phyloP scores from a whole-genome alignment of 73 alveolate genomes.

The Breviolum minutum region DNA sequence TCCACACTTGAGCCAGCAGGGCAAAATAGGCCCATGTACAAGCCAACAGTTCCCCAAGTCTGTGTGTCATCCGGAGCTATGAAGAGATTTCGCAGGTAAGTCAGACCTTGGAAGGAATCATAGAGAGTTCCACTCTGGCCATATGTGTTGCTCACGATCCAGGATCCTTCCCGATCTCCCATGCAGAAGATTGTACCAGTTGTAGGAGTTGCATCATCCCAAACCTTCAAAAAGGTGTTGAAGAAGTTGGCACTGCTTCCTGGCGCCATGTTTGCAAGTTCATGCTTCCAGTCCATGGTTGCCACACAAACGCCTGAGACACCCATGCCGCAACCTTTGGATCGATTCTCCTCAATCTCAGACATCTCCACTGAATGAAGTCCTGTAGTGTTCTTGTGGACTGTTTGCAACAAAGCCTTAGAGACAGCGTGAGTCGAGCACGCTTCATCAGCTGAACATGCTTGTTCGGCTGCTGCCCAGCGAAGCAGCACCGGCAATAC shows the following conservation, averaged over 20 bases:
- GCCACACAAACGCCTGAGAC: slow-evolving; percentile 48
- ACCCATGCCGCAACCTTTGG: slow-evolving; percentile 51
- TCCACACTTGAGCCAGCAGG: slow-evolving; percentile 44
- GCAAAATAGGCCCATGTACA: slow-evolving; percentile 50
- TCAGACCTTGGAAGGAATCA: slow-evolving; percentile 75
- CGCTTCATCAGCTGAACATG: not conserved
- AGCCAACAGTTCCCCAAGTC: slow-evolving; percentile 76
- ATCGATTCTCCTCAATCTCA: not conserved
- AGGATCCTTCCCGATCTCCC: slow-evolving; percentile 72
- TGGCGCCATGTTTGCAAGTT: slow-evolving; percentile 23
- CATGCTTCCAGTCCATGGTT: slow-evolving; percentile 26
- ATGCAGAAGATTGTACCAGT: slow-evolving; percentile 54
- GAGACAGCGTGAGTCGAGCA: not conserved
- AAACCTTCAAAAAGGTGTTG: slow-evolving; percentile 50
- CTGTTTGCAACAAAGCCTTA: slow-evolving; percentile 18
- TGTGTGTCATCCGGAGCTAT: slow-evolving; percentile 28
- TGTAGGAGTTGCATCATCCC: slow-evolving; percentile 1
- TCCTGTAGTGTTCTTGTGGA: not conserved
- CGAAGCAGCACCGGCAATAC: slow-evolving; percentile 26
- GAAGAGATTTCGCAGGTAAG: slow-evolving; percentile 72
- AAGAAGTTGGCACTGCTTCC: slow-evolving; percentile 52
- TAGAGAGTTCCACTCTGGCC: slow-evolving; percentile 39
- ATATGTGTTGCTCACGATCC: slow-evolving; percentile 77
- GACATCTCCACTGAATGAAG: not conserved
- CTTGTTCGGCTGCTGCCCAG: slow-evolving; percentile 15